These are phyloP conservation scores for Claviceps citrina DNA, from an alignment of 2,329 filamentous ascomycete species.

Conservation along the genomic window DNA sequence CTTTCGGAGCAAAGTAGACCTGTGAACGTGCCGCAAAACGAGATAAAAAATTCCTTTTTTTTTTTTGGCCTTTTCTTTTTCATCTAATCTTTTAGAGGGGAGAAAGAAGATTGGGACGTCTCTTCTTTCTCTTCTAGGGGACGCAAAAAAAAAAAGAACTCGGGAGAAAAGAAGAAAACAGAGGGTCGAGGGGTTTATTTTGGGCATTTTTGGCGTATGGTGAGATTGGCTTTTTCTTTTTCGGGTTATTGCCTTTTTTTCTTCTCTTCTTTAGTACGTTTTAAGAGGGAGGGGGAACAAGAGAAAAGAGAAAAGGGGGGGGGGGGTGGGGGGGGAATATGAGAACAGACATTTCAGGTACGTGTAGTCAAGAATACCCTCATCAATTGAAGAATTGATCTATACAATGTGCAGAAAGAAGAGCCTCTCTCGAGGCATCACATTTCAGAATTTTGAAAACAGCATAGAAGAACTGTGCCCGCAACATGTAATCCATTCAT, in stretches of 20 bases:
- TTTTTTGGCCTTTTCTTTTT: too few species aligned
- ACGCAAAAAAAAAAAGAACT: too few species aligned
- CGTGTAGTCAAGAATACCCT: not conserved
- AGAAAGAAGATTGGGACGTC: too few species aligned
- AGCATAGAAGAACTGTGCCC: too few species aligned
- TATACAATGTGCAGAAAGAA: too few species aligned
- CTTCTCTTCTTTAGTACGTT: not conserved
- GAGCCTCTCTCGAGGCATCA: too few species aligned
- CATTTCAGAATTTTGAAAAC: too few species aligned
- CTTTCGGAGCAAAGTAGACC: too few species aligned
- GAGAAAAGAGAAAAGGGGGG: too few species aligned
- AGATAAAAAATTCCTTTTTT: not conserved
- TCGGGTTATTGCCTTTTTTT: not conserved
- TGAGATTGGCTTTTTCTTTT: not conserved
- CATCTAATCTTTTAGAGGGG: not conserved
- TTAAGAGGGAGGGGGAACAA: not conserved
- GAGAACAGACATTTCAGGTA: not conserved
- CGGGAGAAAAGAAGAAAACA: not conserved
- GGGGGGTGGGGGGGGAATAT: not conserved
- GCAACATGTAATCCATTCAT: too few species aligned
- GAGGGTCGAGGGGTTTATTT: not conserved
- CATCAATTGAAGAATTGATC: not conserved
- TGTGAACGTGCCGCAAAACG: too few species aligned
- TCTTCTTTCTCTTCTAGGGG: too few species aligned
- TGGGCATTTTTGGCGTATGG: constrained; percentile 5